These are phyloP conservation scores for Botrytis galanthina DNA, from an alignment of 2,329 filamentous ascomycete species.

Conservation along the genomic window DNA sequence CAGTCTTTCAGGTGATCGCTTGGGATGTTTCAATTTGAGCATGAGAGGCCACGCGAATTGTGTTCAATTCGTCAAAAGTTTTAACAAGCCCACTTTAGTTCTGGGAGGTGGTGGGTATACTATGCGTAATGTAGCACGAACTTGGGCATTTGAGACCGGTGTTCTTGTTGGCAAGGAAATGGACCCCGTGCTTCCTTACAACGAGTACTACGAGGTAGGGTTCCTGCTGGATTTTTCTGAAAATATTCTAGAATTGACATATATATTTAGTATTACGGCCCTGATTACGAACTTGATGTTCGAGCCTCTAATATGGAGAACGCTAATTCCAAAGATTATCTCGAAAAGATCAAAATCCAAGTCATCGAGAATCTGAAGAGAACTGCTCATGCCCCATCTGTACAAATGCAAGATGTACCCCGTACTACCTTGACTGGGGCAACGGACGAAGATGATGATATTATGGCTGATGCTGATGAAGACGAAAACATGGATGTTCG, in stretches of 20 bases:
- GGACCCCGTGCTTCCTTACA: conserved; percentile 82
- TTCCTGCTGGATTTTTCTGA: conserved; percentile 45
- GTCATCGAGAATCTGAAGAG: conserved; percentile 85
- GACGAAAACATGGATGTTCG: conserved; percentile 84
- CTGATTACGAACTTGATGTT: conserved; percentile 87
- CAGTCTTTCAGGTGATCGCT: conserved; percentile 86
- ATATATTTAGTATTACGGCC: conserved; percentile 76
- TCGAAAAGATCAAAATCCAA: conserved; percentile 77
- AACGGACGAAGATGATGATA: conserved; percentile 65
- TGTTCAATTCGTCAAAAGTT: conserved; percentile 85
- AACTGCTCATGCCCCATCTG: conserved; percentile 81
- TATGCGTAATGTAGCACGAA: conserved; percentile 92
- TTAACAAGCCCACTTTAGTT: conserved; percentile 81
- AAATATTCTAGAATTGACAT: conserved; percentile 21
- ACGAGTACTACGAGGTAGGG: conserved; percentile 83
- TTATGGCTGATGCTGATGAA: conserved; percentile 70
- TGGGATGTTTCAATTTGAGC: conserved; percentile 97
- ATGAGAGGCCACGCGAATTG: conserved; percentile 95
- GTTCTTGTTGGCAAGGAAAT: conserved; percentile 81
- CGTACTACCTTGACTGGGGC: conserved; percentile 60
- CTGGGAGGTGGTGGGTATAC: conserved; percentile 96
- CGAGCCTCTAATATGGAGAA: conserved; percentile 88
- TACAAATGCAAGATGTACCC: conserved; percentile 81
- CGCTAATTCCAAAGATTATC: conserved; percentile 77
- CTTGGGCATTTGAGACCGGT: conserved; percentile 96